These are phyloP conservation scores for Dendrobium chrysotoxum DNA, from an alignment of 106 monocot genomes.

Conservation along the genomic window DNA sequence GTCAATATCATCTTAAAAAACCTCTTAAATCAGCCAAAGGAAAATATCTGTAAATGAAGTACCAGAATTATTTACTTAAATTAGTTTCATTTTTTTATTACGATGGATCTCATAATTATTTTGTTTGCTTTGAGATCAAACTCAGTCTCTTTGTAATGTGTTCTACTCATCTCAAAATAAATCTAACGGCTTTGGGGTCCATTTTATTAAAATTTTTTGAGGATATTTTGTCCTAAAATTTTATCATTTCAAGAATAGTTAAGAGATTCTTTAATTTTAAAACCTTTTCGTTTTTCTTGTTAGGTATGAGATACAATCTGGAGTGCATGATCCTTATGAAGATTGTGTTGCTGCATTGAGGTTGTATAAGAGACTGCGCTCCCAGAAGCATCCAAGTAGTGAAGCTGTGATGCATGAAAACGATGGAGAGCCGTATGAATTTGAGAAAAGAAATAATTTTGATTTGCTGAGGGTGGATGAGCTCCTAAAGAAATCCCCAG, in stretches of 20 bases:
- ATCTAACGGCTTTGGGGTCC: background rate
- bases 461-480: background rate
- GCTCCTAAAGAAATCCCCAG: slow-evolving; percentile 10
- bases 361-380: slow-evolving; percentile 10
- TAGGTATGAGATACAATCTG: slow-evolving; percentile 21
- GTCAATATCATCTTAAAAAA: too few relatives aligned
- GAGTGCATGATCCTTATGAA: slow-evolving; percentile 17
- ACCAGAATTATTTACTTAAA: background rate
- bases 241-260: too few relatives aligned
- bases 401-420: background rate
- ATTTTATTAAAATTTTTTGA: too few relatives aligned
- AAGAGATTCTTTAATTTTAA: too few relatives aligned
- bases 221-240: too few relatives aligned
- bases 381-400: slow-evolving; percentile 2
- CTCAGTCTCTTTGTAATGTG: too few relatives aligned
- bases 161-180: background rate
- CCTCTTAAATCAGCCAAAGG: background rate
- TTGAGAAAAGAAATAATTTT: slow-evolving; percentile 7
- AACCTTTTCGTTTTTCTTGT: background rate
- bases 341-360: slow-evolving; percentile 18
- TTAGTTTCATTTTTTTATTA: background rate
- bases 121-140: too few relatives aligned
- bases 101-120: too few relatives aligned
- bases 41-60: background rate
- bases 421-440: background rate